Percentiles rank a stretch among this genome's conserved stretches.
phyloP scores from a whole-genome alignment of 768 basidiomycete species.

The Pleurotus salmoneostramineus region DNA sequence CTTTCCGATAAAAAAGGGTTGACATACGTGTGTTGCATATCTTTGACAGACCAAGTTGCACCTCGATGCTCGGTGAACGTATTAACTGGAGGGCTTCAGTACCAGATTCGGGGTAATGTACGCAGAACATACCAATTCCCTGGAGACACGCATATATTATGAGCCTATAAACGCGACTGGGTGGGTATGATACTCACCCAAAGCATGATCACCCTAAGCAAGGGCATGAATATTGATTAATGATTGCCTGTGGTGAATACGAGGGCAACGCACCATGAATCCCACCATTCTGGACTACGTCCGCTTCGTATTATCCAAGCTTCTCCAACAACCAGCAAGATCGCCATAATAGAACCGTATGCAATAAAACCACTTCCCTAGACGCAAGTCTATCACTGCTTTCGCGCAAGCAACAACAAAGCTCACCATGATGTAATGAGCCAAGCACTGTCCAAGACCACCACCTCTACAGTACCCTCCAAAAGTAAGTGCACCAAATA shows the following conservation, averaged over 20 bases:
- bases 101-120: background rate
- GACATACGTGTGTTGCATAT: slow-evolving; percentile 90
- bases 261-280: slow-evolving; percentile 56
- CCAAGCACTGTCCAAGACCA: slow-evolving; percentile 79
- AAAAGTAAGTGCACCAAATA: slow-evolving; percentile 77
- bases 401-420: background rate
- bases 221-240: background rate
- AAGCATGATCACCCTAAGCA: slow-evolving; percentile 41
- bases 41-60: slow-evolving; percentile 79
- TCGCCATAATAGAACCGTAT: slow-evolving; percentile 78
- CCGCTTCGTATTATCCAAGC: slow-evolving; percentile 70
- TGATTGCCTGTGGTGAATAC: background rate
- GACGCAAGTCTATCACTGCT: background rate
- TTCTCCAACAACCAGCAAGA: slow-evolving; percentile 75
- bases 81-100: slow-evolving; percentile 50
- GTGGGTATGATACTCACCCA: slow-evolving; percentile 34
- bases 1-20: background rate
- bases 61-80: slow-evolving; percentile 93
- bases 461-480: slow-evolving; percentile 79
- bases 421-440: slow-evolving; percentile 77
- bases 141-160: slow-evolving; percentile 14
- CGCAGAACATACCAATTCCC: slow-evolving; percentile 51
- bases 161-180: background rate
- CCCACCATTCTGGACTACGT: slow-evolving; percentile 82
- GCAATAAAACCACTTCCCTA: slow-evolving; percentile 79